Evolutionary conservation across 495 filamentous ascomycete genomes (phyloP), one percentile per base, ranked within the genome.

Genomic region (Daldinia decipiens): DNA sequence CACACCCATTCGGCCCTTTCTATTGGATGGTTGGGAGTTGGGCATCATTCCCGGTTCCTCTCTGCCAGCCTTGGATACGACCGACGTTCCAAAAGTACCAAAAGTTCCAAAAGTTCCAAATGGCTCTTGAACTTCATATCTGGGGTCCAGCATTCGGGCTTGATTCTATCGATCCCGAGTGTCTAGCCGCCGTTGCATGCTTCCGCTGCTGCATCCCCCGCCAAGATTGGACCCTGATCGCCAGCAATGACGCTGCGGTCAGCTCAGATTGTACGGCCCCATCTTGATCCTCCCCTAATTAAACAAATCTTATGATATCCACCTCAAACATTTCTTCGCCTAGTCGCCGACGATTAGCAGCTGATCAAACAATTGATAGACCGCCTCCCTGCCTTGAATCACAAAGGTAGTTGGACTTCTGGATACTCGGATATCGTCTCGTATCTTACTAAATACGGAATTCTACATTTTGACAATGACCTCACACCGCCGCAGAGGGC

Each of bases 81-180:
- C 13, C 50, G 26, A 53, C 50, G 24, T 21, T 21, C 24, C 15
- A 27, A 34, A 34, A 36, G 34, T 36, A 24, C 21, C 21, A 24
- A 24, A 24, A 24, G 2, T 24, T 1, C 21, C 21, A 24, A 24
- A 24, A 24, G 21, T 36, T 13, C 34, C 3, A 27, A 38, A 90
- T 89, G 86, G 80, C 88, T 67, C 82, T 97, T 13, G 88, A 94
- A 84, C 87, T 98, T 40, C 92, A 97, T 78, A 87, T 97, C 68
- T 97, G 93, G 92, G 94, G 95, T 43, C 92, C 93, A 34, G 94
- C 91, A 38, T 96, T 96, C 78, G 85, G 84, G 29, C 87, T 98
- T 40, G 91, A 95, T 9, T 98, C 95, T 57, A 90, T 98, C 65
- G 94, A 97, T 64, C 84, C 95, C 56, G 92, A 96, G 85, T 98